Percentiles rank a stretch among this genome's conserved stretches.
These are phyloP conservation scores for Leptographium galeiforme DNA, from an alignment of 2,329 filamentous ascomycete species.

Conservation along the genomic window DNA sequence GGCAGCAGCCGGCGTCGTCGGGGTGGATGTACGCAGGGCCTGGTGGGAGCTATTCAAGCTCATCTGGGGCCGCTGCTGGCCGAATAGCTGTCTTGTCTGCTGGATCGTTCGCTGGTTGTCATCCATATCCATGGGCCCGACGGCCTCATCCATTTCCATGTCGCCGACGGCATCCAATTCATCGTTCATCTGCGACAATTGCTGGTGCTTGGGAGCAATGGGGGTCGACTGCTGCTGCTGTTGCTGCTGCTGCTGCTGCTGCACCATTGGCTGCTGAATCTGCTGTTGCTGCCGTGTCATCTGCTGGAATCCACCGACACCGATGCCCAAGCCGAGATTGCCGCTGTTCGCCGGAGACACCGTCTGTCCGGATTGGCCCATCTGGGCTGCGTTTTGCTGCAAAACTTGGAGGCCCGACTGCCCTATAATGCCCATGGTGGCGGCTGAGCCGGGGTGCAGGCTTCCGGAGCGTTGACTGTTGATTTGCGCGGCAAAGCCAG, in stretches of 20 bases:
- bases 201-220: conserved; percentile 9
- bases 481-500: neutral
- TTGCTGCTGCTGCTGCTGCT: conserved; percentile 16
- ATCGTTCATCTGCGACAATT: conserved; percentile 32
- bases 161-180: conserved; percentile 81
- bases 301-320: conserved; percentile 22
- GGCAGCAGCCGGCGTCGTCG: conserved; percentile 67
- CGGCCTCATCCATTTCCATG: conserved; percentile 91
- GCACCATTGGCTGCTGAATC: conserved; percentile 7
- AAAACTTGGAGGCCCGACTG: conserved; percentile 7
- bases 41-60: conserved; percentile 70
- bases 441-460: neutral
- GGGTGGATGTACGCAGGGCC: conserved; percentile 72
- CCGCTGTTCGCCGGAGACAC: conserved; percentile 4
- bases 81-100: conserved; percentile 55
- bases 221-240: conserved; percentile 14
- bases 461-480: conserved; percentile 1
- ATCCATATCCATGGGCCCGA: conserved; percentile 51
- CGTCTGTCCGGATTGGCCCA: conserved; percentile 13
- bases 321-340: conserved; percentile 17
- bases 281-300: conserved; percentile 31
- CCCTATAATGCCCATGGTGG: neutral
- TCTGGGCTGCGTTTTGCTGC: conserved; percentile 8
- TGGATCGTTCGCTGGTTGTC: conserved; percentile 53
- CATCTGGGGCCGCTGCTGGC: conserved; percentile 56